A percentile compares a stretch with the other conserved stretches of the same genome.
phyloP scores from a whole-genome alignment of 768 basidiomycete genomes.

The Macrolepiota fuliginosa region DNA sequence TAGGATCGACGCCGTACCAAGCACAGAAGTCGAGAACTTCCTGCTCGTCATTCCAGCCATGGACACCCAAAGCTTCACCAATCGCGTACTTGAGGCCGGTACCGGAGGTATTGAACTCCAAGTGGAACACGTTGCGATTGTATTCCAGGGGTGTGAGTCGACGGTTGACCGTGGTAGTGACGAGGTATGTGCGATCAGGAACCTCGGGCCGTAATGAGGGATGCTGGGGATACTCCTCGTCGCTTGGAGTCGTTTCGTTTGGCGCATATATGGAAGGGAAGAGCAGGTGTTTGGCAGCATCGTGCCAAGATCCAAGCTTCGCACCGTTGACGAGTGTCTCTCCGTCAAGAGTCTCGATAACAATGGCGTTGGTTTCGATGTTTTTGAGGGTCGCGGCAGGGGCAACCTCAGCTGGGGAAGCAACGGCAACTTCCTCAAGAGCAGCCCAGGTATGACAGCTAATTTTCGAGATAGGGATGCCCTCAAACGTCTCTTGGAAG shows the following conservation, averaged over 20 bases:
- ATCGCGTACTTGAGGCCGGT: slow-evolving; percentile 95
- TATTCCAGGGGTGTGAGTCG: slow-evolving; percentile 94
- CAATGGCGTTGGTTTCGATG: slow-evolving; percentile 75
- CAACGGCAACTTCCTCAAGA: slow-evolving; percentile 51
- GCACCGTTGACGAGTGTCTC: slow-evolving; percentile 61
- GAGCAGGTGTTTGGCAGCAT: slow-evolving; percentile 83
- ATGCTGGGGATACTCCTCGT: slow-evolving; percentile 52
- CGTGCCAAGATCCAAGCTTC: slow-evolving; percentile 71
- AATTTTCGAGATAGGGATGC: slow-evolving; percentile 49
- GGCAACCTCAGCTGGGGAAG: slow-evolving; percentile 16
- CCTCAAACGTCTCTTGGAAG: slow-evolving; percentile 45
- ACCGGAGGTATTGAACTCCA: slow-evolving; percentile 90
- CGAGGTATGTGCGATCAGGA: slow-evolving; percentile 86
- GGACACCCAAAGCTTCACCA: slow-evolving; percentile 94
- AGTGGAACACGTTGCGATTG: slow-evolving; percentile 98
- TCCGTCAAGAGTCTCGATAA: slow-evolving; percentile 56
- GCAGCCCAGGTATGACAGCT: slow-evolving; percentile 63
- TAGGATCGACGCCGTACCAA: slow-evolving; percentile 88
- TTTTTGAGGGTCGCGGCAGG: slow-evolving; percentile 37
- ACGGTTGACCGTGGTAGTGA: slow-evolving; percentile 91
- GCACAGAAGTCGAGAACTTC: slow-evolving; percentile 88
- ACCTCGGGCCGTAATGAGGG: slow-evolving; percentile 83
- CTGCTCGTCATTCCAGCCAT: slow-evolving; percentile 93
- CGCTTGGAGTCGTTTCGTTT: slow-evolving; percentile 31
- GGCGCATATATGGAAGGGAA: slow-evolving; percentile 82